A percentile compares a stretch with the other conserved stretches of the same genome.
Conservation (phyloP, 1,139 yeast genomes). For the Pneumocystis canis region DNA sequence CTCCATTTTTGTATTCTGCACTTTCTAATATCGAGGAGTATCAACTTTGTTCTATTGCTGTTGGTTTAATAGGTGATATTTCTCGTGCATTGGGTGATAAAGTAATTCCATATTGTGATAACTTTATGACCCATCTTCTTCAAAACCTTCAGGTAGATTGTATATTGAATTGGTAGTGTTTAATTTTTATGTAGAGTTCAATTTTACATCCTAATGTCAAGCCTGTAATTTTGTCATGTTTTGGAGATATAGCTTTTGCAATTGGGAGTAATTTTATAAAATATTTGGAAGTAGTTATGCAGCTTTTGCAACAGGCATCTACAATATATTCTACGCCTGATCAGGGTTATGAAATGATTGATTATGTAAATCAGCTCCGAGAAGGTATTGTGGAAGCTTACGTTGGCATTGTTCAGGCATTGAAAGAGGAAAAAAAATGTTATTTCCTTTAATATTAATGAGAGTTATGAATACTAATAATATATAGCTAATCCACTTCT, state of each 20-base stretch:
- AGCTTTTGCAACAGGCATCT: constrained; percentile 46
- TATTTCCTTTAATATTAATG: background rate
- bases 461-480: constrained; percentile 15
- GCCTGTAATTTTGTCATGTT: constrained; percentile 83
- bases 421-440: constrained; percentile 31
- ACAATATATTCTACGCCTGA: constrained; percentile 36
- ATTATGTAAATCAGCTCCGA: constrained; percentile 54
- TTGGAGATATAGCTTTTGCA: constrained; percentile 89
- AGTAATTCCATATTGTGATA: constrained; percentile 59
- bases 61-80: constrained; percentile 92
- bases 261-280: constrained; percentile 66
- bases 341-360: constrained; percentile 57
- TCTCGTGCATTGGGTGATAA: constrained; percentile 74
- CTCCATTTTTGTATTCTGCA: constrained; percentile 68
- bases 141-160: constrained; percentile 48
- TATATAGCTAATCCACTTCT: constrained; percentile 42
- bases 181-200: constrained; percentile 9
- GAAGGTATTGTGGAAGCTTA: constrained; percentile 88
- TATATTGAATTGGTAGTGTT: background rate
- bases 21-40: constrained; percentile 61
- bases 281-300: constrained; percentile 67
- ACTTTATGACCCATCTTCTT: constrained; percentile 71
- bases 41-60: constrained; percentile 73
- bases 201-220: constrained; percentile 59
- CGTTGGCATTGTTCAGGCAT: constrained; percentile 86